Percentiles rank a stretch among this genome's conserved stretches.
Evolutionary conservation across 495 filamentous ascomycete species (phyloP).

Genomic region (Penicillium alfredii): DNA sequence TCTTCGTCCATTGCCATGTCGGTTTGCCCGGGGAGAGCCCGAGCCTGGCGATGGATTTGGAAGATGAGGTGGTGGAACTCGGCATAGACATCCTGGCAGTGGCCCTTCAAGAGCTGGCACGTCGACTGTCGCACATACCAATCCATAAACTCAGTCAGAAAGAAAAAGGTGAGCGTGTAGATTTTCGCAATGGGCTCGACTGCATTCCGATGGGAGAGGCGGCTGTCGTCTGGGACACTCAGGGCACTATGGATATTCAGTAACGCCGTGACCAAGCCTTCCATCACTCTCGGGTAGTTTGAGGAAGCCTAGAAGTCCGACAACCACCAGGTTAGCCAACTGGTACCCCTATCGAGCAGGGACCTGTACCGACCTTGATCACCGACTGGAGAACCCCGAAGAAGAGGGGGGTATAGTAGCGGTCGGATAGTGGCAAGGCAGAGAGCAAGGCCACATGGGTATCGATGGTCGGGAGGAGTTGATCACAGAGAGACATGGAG

Average conservation of each 20-base stretch:
- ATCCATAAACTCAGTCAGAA: constrained; percentile 43
- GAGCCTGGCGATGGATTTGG: constrained; percentile 29
- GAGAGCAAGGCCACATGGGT: constrained; percentile 32
- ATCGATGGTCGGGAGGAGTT: constrained; percentile 32
- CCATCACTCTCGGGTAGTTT: constrained; percentile 41
- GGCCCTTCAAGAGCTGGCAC: constrained; percentile 40
- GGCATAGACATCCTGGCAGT: constrained; percentile 40
- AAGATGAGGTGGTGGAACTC: constrained; percentile 39
- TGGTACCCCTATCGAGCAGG: too few relatives aligned
- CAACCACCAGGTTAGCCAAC: too few relatives aligned
- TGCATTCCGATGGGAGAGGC: constrained; percentile 14
- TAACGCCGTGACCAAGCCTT: constrained; percentile 38
- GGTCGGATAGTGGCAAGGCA: constrained; percentile 30
- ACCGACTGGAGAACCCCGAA: constrained; percentile 42
- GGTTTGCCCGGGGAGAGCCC: constrained; percentile 12
- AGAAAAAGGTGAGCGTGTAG: constrained; percentile 43
- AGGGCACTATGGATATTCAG: constrained; percentile 39
- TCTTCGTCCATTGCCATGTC: constrained; percentile 30
- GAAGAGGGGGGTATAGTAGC: constrained; percentile 38
- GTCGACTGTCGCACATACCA: constrained; percentile 40
- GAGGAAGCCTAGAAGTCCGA: constrained; percentile 33
- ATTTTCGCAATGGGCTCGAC: constrained; percentile 33
- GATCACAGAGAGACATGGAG: constrained; percentile 29
- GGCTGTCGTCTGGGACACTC: constrained; percentile 13
- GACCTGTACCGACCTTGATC: constrained; percentile 33